Base-by-base conservation (phyloP, 2,329 filamentous ascomycete species). In the Sclerotinia glacialis region DNA sequence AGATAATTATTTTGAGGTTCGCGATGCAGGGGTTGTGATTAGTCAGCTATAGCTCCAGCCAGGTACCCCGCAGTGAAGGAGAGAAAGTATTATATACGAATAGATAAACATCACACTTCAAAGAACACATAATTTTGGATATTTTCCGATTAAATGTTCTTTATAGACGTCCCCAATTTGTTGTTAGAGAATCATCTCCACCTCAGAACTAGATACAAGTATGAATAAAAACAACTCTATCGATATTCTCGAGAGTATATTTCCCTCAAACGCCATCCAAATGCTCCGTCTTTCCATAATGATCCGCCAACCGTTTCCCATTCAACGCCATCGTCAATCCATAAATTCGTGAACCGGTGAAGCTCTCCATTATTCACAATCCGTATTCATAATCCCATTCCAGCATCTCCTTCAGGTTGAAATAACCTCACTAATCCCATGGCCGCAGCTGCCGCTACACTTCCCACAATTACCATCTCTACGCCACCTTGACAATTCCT, bases 381-480 rank as follows among this genome's bases (percentile, higher is more conserved):
- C 37, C 47, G 64, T 50, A 47, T n/a, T 34, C 16, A 49, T 9
- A 31, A 21, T 3, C n/a, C n/a, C 31, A 37, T 26, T 26, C 21
- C 34, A 40, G 52, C 42, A 26, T 65, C 69, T 31, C 65, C 71
- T 42, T 69, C 67, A 44, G 68, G 64, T 63, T 71, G 73, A 62
- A 78, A 74, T 1, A 73, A 61, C 40, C 72, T 72, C 21, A 80
- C 78, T 44, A 80, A 70, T 16, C 77, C 77, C 78, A 79, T 79
- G 0, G 78, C 78, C 31, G 76, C 74, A 1, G 68, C 78, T 0
- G 78, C 78, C 8, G 78, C 78, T 7, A 74, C 72, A 34, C 74
- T 74, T 0, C 78, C 78, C 1, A 80, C 77, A 42, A 78, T 64
- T 5, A 80, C 77, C 78, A 80, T 80, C 68, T 80, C 76, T 7